These are phyloP conservation scores for Tricholoma sp. DNA, from an alignment of 768 basidiomycete genomes.

Conservation along the genomic window DNA sequence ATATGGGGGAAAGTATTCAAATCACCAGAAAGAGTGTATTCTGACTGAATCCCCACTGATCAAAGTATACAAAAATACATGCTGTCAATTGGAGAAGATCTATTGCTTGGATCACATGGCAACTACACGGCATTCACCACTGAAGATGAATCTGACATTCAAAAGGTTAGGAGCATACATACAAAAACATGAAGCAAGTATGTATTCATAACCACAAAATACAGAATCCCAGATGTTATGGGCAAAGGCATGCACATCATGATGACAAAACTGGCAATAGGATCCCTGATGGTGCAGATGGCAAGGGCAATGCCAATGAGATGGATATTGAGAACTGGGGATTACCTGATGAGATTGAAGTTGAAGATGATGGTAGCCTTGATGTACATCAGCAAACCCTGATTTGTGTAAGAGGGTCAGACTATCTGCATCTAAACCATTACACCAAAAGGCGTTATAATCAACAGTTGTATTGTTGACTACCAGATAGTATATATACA, in stretches of 20 bases:
- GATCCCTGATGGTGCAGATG: neutral
- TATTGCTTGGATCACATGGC: conserved; percentile 16
- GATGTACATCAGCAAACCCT: neutral
- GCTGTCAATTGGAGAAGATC: conserved; percentile 17
- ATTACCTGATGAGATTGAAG: neutral
- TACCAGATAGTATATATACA: no score
- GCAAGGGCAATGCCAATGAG: neutral
- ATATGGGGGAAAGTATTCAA: conserved; percentile 29
- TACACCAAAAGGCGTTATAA: no score
- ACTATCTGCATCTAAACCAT: no score
- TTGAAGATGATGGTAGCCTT: neutral
- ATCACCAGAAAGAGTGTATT: conserved; percentile 24
- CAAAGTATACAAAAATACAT: conserved; percentile 23
- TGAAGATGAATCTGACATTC: conserved; percentile 23
- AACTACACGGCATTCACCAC: conserved; percentile 15
- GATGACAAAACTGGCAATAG: neutral
- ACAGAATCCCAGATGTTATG: neutral
- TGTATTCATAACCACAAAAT: neutral
- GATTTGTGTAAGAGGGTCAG: no score
- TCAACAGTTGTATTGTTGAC: no score
- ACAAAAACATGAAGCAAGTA: neutral
- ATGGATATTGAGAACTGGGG: neutral
- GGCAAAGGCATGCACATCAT: neutral
- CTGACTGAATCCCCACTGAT: conserved; percentile 28
- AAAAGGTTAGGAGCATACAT: conserved; percentile 2